phyloP scores from a whole-genome alignment of 2,329 filamentous ascomycete genomes.

The Penicillium sp. region DNA sequence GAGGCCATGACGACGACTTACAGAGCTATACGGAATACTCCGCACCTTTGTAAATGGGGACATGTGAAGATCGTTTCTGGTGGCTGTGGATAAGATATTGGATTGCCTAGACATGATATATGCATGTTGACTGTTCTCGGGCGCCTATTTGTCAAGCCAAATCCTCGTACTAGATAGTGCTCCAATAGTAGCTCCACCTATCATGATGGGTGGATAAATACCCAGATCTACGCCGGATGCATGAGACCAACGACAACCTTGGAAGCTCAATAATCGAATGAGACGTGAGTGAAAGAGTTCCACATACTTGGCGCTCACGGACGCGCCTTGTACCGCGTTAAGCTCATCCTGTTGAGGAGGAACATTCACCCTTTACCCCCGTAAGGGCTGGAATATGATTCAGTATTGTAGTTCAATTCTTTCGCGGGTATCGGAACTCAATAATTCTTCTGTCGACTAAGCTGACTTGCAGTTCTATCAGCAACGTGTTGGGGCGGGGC shows the following conservation, averaged over 20 bases:
- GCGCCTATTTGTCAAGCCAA: background rate
- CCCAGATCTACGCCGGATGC: constrained; percentile 8
- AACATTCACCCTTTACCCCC: background rate
- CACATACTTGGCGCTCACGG: constrained; percentile 13
- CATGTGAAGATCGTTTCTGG: background rate
- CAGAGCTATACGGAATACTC: background rate
- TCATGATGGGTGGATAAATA: background rate
- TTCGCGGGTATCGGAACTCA: background rate
- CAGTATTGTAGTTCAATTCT: background rate
- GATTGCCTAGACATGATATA: background rate
- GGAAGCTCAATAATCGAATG: constrained; percentile 7
- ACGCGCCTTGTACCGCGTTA: constrained; percentile 14
- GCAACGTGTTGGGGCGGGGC: constrained; percentile 29
- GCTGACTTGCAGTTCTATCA: background rate
- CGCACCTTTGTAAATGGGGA: background rate
- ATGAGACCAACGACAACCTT: constrained; percentile 10
- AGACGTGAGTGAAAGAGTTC: constrained; percentile 3
- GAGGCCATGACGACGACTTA: background rate
- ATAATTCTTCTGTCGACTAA: background rate
- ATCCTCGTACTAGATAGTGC: background rate
- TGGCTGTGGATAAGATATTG: background rate
- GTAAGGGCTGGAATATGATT: background rate
- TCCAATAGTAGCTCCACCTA: background rate
- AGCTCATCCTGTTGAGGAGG: constrained; percentile 14
- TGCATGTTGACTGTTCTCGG: background rate